Conservation (phyloP, 345 rosid species). For the Erysimum cheiranthoides region DNA sequence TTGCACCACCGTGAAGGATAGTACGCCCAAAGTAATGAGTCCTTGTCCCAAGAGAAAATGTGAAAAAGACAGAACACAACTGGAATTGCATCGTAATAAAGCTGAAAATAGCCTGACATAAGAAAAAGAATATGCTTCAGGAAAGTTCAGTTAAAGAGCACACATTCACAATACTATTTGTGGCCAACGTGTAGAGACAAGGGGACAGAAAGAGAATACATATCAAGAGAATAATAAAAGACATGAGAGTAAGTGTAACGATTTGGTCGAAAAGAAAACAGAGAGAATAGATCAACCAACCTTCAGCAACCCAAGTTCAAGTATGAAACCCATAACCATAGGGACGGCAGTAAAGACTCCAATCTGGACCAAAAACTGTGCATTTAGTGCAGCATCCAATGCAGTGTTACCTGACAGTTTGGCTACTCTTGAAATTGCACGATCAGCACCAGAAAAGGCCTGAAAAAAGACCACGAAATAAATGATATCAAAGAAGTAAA, state of each 20-base stretch:
- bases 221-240: conserved; percentile 6
- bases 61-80: conserved; percentile 96
- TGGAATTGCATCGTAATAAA: conserved; percentile 98
- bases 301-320: conserved; percentile 90
- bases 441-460: conserved; percentile 98
- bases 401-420: conserved; percentile 75
- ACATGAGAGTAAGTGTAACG: conserved; percentile 1
- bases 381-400: conserved; percentile 86
- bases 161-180: conserved; percentile 17
- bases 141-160: conserved; percentile 11
- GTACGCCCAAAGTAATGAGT: conserved; percentile 99
- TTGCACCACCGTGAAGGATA: conserved; percentile 98
- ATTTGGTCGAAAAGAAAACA: conserved; percentile 14
- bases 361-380: conserved; percentile 97
- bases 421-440: conserved; percentile 60
- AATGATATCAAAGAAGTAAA: conserved; percentile 6
- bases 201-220: not conserved
- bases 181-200: not conserved
- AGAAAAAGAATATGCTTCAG: conserved; percentile 23
- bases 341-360: conserved; percentile 99
- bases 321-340: conserved; percentile 98
- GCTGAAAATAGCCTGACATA: conserved; percentile 85
- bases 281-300: conserved; percentile 52
- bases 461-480: conserved; percentile 46
- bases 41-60: conserved; percentile 94